These are phyloP conservation scores for Gleditsia sinensis DNA, from an alignment of 306 rosid genomes.

Conservation along the genomic window DNA sequence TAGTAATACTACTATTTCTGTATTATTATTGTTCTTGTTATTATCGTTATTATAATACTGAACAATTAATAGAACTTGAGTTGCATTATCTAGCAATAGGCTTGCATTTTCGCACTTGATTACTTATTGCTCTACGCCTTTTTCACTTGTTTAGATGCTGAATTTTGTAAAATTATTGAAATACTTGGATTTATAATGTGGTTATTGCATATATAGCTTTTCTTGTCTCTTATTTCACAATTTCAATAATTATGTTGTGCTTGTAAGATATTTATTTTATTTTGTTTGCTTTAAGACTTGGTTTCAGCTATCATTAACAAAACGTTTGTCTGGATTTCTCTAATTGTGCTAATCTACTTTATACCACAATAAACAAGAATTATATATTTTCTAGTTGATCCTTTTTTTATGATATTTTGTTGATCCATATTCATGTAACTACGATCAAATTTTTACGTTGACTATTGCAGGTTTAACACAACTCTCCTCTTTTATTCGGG, in stretches of 20 bases:
- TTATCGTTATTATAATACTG: too few relatives aligned
- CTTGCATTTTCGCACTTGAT: background rate
- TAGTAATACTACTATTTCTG: too few relatives aligned
- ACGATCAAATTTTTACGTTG: too few relatives aligned
- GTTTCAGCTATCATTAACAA: background rate
- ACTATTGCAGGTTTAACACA: too few relatives aligned
- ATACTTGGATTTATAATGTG: background rate
- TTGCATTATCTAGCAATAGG: background rate
- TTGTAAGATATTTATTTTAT: background rate
- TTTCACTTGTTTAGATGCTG: background rate
- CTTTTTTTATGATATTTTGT: background rate
- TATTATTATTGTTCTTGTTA: too few relatives aligned
- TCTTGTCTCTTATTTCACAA: background rate
- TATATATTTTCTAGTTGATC: background rate
- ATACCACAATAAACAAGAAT: background rate
- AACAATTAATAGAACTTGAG: background rate
- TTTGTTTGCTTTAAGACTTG: background rate
- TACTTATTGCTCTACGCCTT: background rate
- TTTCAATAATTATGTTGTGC: background rate
- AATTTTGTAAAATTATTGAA: background rate
- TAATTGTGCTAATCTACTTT: too few relatives aligned
- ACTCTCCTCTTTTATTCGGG: too few relatives aligned
- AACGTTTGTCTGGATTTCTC: background rate
- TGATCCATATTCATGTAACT: too few relatives aligned
- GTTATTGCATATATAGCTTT: background rate